Evolutionary conservation across 257 asterid genomes (phyloP), one percentile per base, ranked within the genome.

Genomic region (Nicotiana obtusifolia): DNA sequence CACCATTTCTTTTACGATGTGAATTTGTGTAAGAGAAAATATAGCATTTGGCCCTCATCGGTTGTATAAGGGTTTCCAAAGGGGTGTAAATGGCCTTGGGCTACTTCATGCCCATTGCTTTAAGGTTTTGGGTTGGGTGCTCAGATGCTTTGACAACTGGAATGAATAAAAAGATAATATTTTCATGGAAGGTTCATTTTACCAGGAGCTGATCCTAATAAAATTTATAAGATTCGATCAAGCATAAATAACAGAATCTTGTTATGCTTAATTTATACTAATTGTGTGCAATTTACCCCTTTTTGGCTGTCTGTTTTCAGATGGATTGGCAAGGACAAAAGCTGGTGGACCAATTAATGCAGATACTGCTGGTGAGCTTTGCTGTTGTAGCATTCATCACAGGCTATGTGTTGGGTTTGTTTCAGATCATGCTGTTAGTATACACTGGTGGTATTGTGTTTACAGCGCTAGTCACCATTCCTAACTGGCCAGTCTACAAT

Each of bases 281-380:
- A 35, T n/a, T 33, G 52, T 52, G 15, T 52, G 56, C 56, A 52
- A 10, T 52, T 52, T 52, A 4, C 19, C 56, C 56, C 5, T 26
- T 24, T 19, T 31, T 30, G 15, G 54, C 17, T 71, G 59, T 6
- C 9, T 22, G 57, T 75, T 52, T 61, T 5, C 61, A 41, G 47
- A 93, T 93, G 97, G 97, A 93, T 89, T 93, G 97, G 97, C 92
- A 93, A 89, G 97, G 97, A 75, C 97, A 93, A 76, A 93, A 90
- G 92, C 80, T 87, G 28, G 93, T 91, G 41, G 97, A 93, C 88
- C 92, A 90, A 59, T 78, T 93, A 86, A 93, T 93, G 97, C 97
- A 93, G 91, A 78, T 90, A 84, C 53, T 89, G 88, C 83, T 93
- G 87, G 87, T 93, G 52, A 35, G 80, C 54, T 90, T 90, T 75